Base-by-base conservation (phyloP, 1,139 yeast genomes). In the Blastobotrys ciferrii region DNA sequence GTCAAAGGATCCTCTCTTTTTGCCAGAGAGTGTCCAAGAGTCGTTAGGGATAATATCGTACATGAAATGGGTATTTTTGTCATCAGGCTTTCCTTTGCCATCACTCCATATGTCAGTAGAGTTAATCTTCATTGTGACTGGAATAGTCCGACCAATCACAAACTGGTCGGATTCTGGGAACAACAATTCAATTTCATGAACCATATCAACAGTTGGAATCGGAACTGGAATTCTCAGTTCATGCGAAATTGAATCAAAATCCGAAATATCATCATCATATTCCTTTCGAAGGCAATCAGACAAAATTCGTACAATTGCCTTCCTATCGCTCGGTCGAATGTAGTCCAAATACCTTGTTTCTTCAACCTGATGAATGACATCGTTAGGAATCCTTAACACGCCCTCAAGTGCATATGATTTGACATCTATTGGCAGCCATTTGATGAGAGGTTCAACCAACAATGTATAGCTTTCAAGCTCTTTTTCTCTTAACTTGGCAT, bases 11-110 rank as follows among this genome's bases (percentile, higher is more conserved):
- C 79, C 78, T 53, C 68, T 71, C 51, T 76, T 77, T 53, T 76
- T 72, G 1, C 96, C 96, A 1, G 87, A 78, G 5, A 86, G 66
- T 4, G 85, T 66, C 95, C 95, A 87, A 45, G 75, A 76, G 32
- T 78, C 82, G 32, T 67, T 66, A 14, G 67, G 66, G 23, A 66
- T 49, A 2, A 75, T 55, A 28, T 73, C 79, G 35, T 77, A 64
- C 12, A 61, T 60, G 52, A 75, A 72, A 38, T 51, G 52, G 17
- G 12, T 19, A 49, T 48, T 15, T 42, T 45, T n/a, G 11, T 39
- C 33, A 5, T 30, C 14, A 23, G 15, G 39, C 35, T 15, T 32
- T 45, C 36, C 23, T 45, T 4, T 41, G 42, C 11, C 32, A 20
- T 65, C 28, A 2, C 70, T 65, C 83, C 83, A 81, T 47, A 64